A percentile compares a stretch with the other conserved stretches of the same genome.
phyloP scores from a whole-genome alignment of 2,329 filamentous ascomycete genomes.

The Talaromyces sp. region DNA sequence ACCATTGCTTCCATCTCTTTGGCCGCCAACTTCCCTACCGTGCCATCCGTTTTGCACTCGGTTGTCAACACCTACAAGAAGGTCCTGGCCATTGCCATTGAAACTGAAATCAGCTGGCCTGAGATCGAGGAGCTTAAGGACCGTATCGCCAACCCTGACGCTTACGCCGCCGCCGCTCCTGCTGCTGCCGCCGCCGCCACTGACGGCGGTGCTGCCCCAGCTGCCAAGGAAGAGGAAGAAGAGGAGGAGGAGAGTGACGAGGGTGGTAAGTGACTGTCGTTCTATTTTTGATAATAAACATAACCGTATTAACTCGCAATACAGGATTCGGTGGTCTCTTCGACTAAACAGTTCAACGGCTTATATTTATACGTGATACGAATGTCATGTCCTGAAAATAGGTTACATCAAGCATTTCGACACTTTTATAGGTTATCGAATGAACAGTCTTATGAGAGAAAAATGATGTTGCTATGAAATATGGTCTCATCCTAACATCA shows the following conservation, averaged over 20 bases:
- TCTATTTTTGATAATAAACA: conserved; percentile 12
- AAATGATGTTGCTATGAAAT: not conserved
- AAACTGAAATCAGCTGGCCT: conserved; percentile 89
- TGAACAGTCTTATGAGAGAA: conserved; percentile 9
- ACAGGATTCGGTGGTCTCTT: conserved; percentile 77
- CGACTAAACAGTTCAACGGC: conserved; percentile 45
- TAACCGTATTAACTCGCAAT: conserved; percentile 30
- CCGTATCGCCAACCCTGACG: conserved; percentile 97
- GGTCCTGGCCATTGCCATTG: conserved; percentile 74
- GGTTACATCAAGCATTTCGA: conserved; percentile 28
- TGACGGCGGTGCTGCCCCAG: conserved; percentile 48
- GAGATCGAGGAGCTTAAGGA: conserved; percentile 98
- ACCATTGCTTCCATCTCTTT: conserved; percentile 89
- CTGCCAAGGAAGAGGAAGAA: conserved; percentile 54
- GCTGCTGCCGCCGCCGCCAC: conserved; percentile 55
- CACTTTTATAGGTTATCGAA: conserved; percentile 30
- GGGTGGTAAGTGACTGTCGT: conserved; percentile 37
- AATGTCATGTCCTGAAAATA: conserved; percentile 35
- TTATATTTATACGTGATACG: conserved; percentile 21
- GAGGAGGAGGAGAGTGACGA: conserved; percentile 63
- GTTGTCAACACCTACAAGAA: conserved; percentile 99
- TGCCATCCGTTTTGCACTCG: conserved; percentile 95
- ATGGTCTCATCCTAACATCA: not conserved
- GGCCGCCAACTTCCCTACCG: conserved; percentile 89
- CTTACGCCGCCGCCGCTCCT: conserved; percentile 81